These are phyloP conservation scores for Excoecaria cochinchinensis DNA, from an alignment of 345 rosid genomes.

Conservation along the genomic window DNA sequence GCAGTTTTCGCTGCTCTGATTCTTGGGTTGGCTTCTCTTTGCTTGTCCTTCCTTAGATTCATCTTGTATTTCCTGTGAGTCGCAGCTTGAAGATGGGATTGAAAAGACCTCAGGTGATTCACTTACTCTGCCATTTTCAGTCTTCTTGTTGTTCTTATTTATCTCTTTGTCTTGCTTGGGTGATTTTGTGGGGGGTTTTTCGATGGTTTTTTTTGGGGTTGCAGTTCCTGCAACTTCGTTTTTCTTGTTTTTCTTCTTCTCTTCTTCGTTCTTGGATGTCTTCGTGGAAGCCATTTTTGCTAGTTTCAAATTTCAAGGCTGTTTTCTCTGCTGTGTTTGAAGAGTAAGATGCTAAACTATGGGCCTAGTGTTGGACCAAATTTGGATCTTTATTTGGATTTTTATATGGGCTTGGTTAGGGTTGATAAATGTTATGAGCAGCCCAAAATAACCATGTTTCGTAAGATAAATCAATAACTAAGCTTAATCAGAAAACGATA, in stretches of 20 bases:
- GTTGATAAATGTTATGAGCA: no score
- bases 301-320: neutral
- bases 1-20: neutral
- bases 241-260: constrained; percentile 13
- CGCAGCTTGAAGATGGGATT: constrained; percentile 12
- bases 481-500: no score
- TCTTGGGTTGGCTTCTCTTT: neutral
- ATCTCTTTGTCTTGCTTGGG: neutral
- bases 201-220: neutral
- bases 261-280: constrained; percentile 7
- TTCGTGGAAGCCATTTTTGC: constrained; percentile 23
- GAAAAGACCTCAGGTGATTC: neutral
- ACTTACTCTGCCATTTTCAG: neutral
- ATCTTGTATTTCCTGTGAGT: neutral
- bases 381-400: neutral
- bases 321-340: neutral
- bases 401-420: neutral
- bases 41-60: neutral
- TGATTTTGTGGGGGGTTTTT: constrained; percentile 6
- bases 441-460: no score
- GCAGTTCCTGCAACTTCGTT: neutral
- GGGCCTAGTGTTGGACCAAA: neutral
- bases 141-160: constrained; percentile 2
- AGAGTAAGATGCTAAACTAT: neutral
- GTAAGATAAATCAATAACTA: no score